These are phyloP conservation scores for Suhomyces bribrorum DNA, from an alignment of 1,139 yeast genomes.

Conservation along the genomic window DNA sequence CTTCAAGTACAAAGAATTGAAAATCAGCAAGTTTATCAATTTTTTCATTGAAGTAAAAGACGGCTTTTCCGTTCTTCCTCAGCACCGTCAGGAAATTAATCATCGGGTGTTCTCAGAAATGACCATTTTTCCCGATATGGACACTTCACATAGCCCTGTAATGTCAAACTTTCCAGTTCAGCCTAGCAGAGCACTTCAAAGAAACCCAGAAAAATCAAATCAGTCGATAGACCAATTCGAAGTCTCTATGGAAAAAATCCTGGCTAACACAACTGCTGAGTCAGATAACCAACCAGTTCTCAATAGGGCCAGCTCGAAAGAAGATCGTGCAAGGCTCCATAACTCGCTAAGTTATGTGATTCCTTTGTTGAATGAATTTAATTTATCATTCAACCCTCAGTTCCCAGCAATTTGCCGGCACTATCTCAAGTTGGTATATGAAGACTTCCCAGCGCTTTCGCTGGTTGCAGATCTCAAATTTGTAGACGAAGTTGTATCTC, in stretches of 20 bases:
- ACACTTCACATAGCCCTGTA: not conserved
- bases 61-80: constrained; percentile 20
- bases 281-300: not conserved
- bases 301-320: constrained; percentile 17
- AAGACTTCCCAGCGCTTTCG: constrained; percentile 22
- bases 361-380: constrained; percentile 34
- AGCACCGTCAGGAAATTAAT: constrained; percentile 15
- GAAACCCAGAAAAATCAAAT: not conserved
- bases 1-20: constrained; percentile 22
- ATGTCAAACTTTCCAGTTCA: too few species aligned
- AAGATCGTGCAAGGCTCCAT: constrained; percentile 20
- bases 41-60: constrained; percentile 20
- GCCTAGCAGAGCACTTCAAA: not conserved
- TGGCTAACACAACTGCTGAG: not conserved
- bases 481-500: constrained; percentile 23
- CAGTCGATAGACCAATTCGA: not conserved
- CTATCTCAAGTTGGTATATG: constrained; percentile 26
- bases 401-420: constrained; percentile 26
- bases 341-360: constrained; percentile 26
- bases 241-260: too few species aligned
- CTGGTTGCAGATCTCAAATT: constrained; percentile 24
- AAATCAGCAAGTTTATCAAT: constrained; percentile 20
- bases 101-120: constrained; percentile 16
- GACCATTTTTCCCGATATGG: constrained; percentile 17
- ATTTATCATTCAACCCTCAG: constrained; percentile 25